Evolutionary conservation across 2,329 filamentous ascomycete genomes (phyloP).

Genomic region (Pyricularia grisea): DNA sequence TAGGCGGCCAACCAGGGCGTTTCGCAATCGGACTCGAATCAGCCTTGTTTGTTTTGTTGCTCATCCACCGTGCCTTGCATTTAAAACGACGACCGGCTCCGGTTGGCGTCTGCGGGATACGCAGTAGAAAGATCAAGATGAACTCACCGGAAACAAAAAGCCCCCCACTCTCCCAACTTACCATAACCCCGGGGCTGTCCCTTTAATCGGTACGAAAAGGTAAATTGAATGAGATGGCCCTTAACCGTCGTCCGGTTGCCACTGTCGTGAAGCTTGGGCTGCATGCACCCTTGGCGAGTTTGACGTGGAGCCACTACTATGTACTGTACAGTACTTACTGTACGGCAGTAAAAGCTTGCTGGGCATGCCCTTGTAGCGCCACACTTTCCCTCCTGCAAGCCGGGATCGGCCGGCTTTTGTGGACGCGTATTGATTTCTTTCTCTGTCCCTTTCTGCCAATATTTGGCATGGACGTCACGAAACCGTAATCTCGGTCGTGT

Average conservation of each 20-base stretch:
- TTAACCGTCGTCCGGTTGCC: too few species aligned
- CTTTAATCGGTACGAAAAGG: background rate
- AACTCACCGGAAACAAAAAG: background rate
- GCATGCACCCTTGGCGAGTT: background rate
- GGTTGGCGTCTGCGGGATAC: background rate
- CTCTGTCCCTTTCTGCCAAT: background rate
- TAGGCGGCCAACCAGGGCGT: background rate
- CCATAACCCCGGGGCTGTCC: background rate
- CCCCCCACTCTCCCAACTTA: background rate
- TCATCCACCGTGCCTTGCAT: background rate
- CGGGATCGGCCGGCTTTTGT: background rate
- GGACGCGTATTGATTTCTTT: background rate
- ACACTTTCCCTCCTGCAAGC: background rate
- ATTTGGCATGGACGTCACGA: background rate
- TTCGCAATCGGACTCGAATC: background rate
- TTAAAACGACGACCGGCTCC: background rate
- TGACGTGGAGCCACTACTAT: background rate
- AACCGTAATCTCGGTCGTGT: background rate
- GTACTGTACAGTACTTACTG: too few species aligned
- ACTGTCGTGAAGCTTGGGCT: background rate
- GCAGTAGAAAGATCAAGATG: background rate
- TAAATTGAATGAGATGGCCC: background rate
- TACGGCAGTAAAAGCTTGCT: background rate
- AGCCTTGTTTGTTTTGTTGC: background rate
- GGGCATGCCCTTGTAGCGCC: background rate